Evolutionary conservation across 768 basidiomycete genomes (phyloP).

Genomic region (Epithele typhae): DNA sequence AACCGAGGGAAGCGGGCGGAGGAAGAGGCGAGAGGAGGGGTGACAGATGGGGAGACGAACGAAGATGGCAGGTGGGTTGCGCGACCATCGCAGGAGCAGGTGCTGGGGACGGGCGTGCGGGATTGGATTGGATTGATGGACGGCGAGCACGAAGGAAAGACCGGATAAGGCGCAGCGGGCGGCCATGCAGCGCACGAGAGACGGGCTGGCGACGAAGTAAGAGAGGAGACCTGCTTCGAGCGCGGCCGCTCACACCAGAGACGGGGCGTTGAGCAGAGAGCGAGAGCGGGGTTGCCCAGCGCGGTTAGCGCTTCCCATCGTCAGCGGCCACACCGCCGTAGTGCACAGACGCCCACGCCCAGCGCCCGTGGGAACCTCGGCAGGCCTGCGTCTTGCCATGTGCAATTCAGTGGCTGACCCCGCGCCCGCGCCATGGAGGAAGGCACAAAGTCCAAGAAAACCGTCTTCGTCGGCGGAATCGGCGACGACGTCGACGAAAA

Average conservation of each 20-base stretch:
- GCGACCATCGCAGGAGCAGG: constrained; percentile 10
- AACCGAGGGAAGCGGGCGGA: neutral
- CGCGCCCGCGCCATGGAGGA: constrained; percentile 55
- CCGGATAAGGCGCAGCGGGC: constrained; percentile 8
- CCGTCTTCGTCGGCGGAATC: constrained; percentile 80
- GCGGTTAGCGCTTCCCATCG: too few relatives aligned
- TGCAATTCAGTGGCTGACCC: constrained; percentile 5
- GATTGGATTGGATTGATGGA: too few relatives aligned
- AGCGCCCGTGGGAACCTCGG: constrained; percentile 15
- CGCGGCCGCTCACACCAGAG: constrained; percentile 3
- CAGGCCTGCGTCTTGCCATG: constrained; percentile 10
- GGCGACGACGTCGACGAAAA: constrained; percentile 81
- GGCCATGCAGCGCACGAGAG: constrained; percentile 1
- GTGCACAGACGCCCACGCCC: constrained; percentile 15
- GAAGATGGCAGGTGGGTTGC: constrained; percentile 11
- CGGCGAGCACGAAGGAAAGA: constrained; percentile 1
- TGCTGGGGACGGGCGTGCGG: constrained; percentile 5
- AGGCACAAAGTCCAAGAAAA: constrained; percentile 81
- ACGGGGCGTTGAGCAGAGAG: neutral
- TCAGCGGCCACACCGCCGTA: too few relatives aligned
- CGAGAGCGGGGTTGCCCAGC: constrained; percentile 7
- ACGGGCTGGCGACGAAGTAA: neutral
- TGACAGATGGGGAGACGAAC: neutral
- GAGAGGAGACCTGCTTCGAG: constrained; percentile 1
- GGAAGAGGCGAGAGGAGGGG: neutral